A percentile compares a stretch with the other conserved stretches of the same genome.
These are phyloP conservation scores for Strigomonas culicis DNA, from an alignment of 208 protist genomes.

Conservation along the genomic window DNA sequence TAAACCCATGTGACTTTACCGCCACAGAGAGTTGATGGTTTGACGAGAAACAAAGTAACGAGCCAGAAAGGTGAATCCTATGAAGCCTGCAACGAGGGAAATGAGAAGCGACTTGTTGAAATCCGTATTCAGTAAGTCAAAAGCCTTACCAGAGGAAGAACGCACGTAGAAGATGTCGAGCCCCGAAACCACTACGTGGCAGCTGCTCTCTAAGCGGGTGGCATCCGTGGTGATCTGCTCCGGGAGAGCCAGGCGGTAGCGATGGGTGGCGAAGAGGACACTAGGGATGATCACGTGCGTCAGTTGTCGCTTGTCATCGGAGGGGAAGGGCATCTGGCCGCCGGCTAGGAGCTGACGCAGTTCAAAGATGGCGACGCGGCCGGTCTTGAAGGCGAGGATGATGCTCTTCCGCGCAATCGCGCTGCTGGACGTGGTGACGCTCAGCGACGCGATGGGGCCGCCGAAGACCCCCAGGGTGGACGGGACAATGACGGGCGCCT, in stretches of 20 bases:
- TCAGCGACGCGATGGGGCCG: conserved; percentile 52
- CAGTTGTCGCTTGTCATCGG: conserved; percentile 30
- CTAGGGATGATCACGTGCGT: conserved; percentile 72
- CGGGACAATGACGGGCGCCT: conserved; percentile 61
- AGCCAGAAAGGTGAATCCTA: conserved; percentile 47
- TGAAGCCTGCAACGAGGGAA: conserved; percentile 53
- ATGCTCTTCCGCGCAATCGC: conserved; percentile 80
- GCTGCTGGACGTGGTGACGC: conserved; percentile 76
- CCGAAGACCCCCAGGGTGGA: conserved; percentile 64
- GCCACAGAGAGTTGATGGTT: conserved; percentile 58
- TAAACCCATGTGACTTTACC: conserved; percentile 16
- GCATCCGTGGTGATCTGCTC: conserved; percentile 55
- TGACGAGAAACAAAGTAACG: conserved; percentile 78
- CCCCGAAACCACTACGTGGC: conserved; percentile 77
- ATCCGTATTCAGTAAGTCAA: conserved; percentile 90
- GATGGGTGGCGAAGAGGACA: conserved; percentile 55
- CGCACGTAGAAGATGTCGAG: conserved; percentile 91
- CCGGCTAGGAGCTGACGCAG: conserved; percentile 58
- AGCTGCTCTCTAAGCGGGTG: conserved; percentile 84
- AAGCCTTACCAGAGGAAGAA: conserved; percentile 81
- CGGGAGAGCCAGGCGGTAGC: conserved; percentile 57
- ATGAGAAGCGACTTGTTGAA: conserved; percentile 89
- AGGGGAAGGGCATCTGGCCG: conserved; percentile 48
- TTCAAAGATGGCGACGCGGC: conserved; percentile 70
- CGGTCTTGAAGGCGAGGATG: conserved; percentile 73